Evolutionary conservation across 1,284 basidiomycete species (phyloP).

Genomic region (Irpex rosettiformis): DNA sequence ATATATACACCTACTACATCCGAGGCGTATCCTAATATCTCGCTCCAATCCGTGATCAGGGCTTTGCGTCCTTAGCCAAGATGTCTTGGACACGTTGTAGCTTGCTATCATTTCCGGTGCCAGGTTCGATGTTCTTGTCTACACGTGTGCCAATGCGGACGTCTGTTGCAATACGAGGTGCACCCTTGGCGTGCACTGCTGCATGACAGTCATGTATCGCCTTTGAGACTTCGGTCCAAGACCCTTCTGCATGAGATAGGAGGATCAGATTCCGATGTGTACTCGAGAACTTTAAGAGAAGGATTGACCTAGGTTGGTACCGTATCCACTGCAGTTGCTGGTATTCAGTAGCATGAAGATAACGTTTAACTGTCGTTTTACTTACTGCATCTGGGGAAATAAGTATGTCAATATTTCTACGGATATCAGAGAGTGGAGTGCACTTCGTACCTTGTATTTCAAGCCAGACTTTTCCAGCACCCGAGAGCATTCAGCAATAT

Average conservation of each 20-base stretch:
- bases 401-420: not conserved
- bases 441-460: conserved; percentile 60
- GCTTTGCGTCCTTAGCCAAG: conserved; percentile 38
- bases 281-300: not conserved
- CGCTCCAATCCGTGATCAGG: not conserved
- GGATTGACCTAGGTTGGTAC: conserved; percentile 78
- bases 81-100: conserved; percentile 79
- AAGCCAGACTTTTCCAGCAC: conserved; percentile 81
- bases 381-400: conserved; percentile 70
- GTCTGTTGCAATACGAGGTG: conserved; percentile 78
- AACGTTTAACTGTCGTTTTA: conserved; percentile 7
- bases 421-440: conserved; percentile 15
- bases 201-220: conserved; percentile 86
- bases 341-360: not conserved
- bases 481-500: conserved; percentile 76
- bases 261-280: not conserved
- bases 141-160: conserved; percentile 89
- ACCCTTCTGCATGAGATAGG: conserved; percentile 55
- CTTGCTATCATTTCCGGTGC: conserved; percentile 75
- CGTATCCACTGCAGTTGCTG: conserved; percentile 64
- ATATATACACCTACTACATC: not conserved
- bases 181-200: conserved; percentile 79
- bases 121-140: conserved; percentile 63
- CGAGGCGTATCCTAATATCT: not conserved
- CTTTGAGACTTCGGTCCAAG: conserved; percentile 77